Evolutionary conservation across 208 protist genomes (phyloP).

Genomic region (Crithidia expoeki): DNA sequence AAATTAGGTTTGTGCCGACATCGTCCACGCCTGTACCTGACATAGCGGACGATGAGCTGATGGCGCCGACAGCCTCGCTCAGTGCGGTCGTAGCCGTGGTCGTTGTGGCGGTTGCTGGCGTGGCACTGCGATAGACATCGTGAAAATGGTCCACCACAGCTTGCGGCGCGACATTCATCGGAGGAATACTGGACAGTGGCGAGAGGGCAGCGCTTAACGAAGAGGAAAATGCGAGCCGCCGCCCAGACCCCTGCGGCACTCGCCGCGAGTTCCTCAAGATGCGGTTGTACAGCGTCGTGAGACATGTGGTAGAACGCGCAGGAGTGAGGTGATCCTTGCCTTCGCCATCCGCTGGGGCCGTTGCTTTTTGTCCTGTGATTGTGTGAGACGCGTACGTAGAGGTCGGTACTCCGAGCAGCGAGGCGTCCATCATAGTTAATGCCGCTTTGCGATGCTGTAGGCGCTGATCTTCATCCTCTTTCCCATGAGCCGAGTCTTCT

Average conservation of each 20-base stretch:
- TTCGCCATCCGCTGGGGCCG: not conserved
- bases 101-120: not conserved
- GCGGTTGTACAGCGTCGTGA: not conserved
- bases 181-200: constrained; percentile 4
- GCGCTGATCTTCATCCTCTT: not conserved
- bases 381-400: not conserved
- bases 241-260: not conserved
- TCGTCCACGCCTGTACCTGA: not conserved
- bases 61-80: not conserved
- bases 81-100: not conserved
- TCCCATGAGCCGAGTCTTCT: not conserved
- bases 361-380: not conserved
- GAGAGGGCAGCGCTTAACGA: not conserved
- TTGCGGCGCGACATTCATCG: constrained; percentile 8
- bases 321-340: constrained; percentile 20
- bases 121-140: constrained; percentile 11
- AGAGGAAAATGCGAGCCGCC: constrained; percentile 1
- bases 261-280: not conserved
- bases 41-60: not conserved
- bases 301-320: not conserved
- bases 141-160: constrained; percentile 21
- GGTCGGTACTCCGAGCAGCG: not conserved
- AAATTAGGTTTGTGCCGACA: not conserved
- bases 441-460: not conserved
- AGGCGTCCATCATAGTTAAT: not conserved